Percentiles rank a stretch among this genome's conserved stretches.
These are phyloP conservation scores for Scheffersomyces lignosus DNA, from an alignment of 805 yeast genomes.

Conservation along the genomic window DNA sequence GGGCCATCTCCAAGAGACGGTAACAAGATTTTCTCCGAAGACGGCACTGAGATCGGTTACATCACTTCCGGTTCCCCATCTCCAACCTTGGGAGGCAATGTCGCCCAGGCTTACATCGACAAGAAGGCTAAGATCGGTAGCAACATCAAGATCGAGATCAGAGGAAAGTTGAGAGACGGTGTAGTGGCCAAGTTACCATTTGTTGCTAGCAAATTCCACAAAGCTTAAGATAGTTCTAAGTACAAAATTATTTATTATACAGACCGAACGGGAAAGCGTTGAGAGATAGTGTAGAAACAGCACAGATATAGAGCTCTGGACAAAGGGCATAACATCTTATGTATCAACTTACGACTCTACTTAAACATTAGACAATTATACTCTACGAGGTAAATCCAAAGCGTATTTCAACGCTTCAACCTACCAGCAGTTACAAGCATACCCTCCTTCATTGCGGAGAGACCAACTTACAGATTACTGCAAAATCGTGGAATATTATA, in stretches of 20 bases:
- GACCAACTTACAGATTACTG: too few relatives aligned
- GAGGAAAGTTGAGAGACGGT: conserved; percentile 82
- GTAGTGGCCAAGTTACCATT: conserved; percentile 82
- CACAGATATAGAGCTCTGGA: background rate
- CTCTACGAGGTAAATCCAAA: too few relatives aligned
- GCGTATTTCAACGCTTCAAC: too few relatives aligned
- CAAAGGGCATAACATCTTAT: too few relatives aligned
- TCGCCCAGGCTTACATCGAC: conserved; percentile 88
- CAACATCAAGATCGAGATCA: conserved; percentile 66
- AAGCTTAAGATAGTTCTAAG: conserved; percentile 22
- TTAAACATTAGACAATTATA: too few relatives aligned
- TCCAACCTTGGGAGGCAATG: conserved; percentile 67
- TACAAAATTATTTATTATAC: too few relatives aligned
- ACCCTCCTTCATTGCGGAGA: too few relatives aligned
- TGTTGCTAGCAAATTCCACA: conserved; percentile 71
- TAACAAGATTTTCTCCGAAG: conserved; percentile 56
- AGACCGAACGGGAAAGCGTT: background rate
- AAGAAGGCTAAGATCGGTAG: conserved; percentile 76
- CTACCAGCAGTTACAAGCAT: too few relatives aligned
- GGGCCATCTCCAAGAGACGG: conserved; percentile 96
- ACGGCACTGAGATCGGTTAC: conserved; percentile 54
- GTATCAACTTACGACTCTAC: too few relatives aligned
- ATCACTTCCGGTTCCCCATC: conserved; percentile 64
- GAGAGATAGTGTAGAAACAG: background rate
- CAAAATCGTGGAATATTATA: too few relatives aligned